These are phyloP conservation scores for Leccinum truebloodii DNA, from an alignment of 768 basidiomycete species.

Conservation along the genomic window DNA sequence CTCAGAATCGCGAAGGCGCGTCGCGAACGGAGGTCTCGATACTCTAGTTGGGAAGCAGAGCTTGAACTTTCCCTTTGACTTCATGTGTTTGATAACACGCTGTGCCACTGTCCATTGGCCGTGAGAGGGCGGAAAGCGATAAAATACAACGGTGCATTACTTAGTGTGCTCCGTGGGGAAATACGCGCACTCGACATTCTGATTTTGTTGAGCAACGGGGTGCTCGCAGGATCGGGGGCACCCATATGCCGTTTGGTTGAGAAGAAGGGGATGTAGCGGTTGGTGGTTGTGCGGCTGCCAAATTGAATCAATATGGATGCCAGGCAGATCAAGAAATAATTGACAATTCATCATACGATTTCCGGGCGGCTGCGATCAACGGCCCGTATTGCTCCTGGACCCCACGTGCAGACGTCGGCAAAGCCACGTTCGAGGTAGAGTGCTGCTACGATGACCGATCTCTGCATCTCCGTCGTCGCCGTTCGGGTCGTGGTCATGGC, in stretches of 20 bases:
- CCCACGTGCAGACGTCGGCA: conserved; percentile 39
- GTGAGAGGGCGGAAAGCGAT: conserved; percentile 4
- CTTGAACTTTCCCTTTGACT: conserved; percentile 30
- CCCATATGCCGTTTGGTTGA: conserved; percentile 18
- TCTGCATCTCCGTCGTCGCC: conserved; percentile 14
- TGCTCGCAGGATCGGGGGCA: conserved; percentile 6
- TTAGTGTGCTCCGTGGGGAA: conserved; percentile 20
- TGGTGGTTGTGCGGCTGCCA: conserved; percentile 14
- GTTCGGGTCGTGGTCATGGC: conserved; percentile 3
- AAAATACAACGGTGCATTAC: conserved; percentile 12
- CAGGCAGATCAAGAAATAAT: background rate
- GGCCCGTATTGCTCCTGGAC: conserved; percentile 40
- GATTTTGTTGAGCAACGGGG: conserved; percentile 22
- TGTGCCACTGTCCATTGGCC: conserved; percentile 24
- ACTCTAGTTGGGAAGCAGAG: conserved; percentile 18
- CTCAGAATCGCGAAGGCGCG: conserved; percentile 18
- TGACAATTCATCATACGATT: conserved; percentile 31
- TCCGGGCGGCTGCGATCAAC: conserved; percentile 35
- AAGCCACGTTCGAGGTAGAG: conserved; percentile 43
- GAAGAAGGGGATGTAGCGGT: background rate
- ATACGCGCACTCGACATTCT: conserved; percentile 17
- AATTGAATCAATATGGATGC: conserved; percentile 9
- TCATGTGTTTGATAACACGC: conserved; percentile 27
- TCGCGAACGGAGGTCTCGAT: conserved; percentile 16
- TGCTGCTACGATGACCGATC: conserved; percentile 42